A percentile compares a stretch with the other conserved stretches of the same genome.
These are phyloP conservation scores for Aspergillus sp. DNA, from an alignment of 2,329 filamentous ascomycete genomes.

Conservation along the genomic window DNA sequence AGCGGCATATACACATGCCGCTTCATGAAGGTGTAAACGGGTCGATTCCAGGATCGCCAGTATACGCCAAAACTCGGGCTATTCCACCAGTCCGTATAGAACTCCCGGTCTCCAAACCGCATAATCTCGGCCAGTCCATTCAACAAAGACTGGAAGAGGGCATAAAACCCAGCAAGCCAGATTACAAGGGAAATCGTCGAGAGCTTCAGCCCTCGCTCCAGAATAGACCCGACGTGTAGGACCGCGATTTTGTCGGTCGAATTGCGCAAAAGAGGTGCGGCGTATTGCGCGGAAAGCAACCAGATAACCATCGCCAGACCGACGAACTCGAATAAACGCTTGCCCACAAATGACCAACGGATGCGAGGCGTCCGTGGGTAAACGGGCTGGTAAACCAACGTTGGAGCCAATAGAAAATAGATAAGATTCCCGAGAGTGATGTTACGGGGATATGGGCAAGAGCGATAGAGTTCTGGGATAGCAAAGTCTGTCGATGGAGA, in stretches of 20 bases:
- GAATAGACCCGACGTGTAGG: constrained; percentile 75
- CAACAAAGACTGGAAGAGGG: constrained; percentile 86
- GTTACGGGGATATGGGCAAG: constrained; percentile 86
- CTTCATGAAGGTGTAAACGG: constrained; percentile 95
- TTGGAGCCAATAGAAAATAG: constrained; percentile 99
- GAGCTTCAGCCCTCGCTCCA: constrained; percentile 89
- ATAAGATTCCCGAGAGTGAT: constrained; percentile 83
- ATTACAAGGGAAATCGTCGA: constrained; percentile 94
- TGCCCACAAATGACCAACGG: constrained; percentile 83
- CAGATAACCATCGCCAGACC: constrained; percentile 87
- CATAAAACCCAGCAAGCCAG: constrained; percentile 97
- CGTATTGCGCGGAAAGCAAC: constrained; percentile 93
- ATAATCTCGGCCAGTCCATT: constrained; percentile 90
- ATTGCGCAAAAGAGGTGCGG: constrained; percentile 83
- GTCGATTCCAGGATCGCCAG: constrained; percentile 97
- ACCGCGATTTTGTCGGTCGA: constrained; percentile 83
- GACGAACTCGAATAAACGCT: constrained; percentile 75
- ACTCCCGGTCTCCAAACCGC: constrained; percentile 86
- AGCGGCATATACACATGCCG: constrained; percentile 89
- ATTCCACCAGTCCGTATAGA: constrained; percentile 99
- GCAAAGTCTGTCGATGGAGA: constrained; percentile 67
- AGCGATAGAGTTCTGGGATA: constrained; percentile 76
- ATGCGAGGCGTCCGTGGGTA: constrained; percentile 83
- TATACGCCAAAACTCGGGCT: constrained; percentile 80
- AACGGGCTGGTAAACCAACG: constrained; percentile 92